Conservation (phyloP, 805 yeast genomes). For the Metschnikowia corniflorae region DNA sequence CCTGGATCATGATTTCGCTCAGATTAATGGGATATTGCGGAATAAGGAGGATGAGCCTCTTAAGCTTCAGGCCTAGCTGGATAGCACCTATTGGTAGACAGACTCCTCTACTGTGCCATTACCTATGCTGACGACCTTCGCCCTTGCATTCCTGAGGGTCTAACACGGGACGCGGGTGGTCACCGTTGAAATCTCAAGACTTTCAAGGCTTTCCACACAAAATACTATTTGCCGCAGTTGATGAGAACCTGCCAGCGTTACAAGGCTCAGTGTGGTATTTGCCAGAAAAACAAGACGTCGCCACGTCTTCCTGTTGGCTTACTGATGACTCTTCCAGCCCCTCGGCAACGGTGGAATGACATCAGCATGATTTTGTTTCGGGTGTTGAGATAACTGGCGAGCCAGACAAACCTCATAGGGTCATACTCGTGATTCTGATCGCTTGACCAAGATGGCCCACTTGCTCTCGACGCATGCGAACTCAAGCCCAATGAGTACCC, state of each 20-base stretch:
- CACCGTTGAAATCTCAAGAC: too few species aligned
- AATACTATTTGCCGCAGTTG: background rate
- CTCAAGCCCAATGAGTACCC: background rate
- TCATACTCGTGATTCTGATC: constrained; percentile 1
- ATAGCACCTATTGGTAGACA: too few species aligned
- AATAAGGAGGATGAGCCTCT: too few species aligned
- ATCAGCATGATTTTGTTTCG: background rate
- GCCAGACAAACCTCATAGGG: background rate
- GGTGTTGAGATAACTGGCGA: background rate
- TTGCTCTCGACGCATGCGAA: background rate
- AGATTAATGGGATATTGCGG: too few species aligned
- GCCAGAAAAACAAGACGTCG: constrained; percentile 1
- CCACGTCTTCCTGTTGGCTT: background rate
- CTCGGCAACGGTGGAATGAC: background rate
- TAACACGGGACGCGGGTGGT: too few species aligned
- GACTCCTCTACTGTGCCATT: too few species aligned
- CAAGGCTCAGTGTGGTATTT: background rate
- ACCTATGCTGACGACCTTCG: too few species aligned
- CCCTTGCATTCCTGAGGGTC: too few species aligned
- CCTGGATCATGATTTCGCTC: too few species aligned
- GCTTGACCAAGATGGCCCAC: background rate
- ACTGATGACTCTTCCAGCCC: constrained; percentile 1
- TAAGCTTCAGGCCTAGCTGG: too few species aligned
- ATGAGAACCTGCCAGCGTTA: background rate
- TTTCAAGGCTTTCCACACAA: background rate